Base-by-base conservation (phyloP, 2,329 filamentous ascomycete species). In the Penicillium sp. region DNA sequence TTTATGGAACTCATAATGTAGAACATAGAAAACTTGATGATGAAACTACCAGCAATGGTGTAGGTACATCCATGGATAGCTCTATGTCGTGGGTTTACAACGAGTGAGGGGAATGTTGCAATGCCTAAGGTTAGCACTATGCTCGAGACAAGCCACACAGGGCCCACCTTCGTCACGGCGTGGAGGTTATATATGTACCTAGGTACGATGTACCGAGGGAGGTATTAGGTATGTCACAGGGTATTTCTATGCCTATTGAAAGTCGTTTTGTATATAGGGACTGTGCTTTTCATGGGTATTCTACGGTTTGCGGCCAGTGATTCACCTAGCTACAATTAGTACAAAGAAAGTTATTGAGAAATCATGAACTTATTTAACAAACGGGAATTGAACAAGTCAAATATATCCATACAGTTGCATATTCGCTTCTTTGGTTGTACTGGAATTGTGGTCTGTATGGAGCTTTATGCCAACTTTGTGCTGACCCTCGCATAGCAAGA, bases 1-100 rank as follows among this genome's bases (percentile, higher is more conserved):
- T 56, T 57, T 26, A 61, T 55, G 14, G 55, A 57, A 51, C 61
- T 68, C 71, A 73, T 74, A 24, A 14, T 10, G 34, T 64, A 48
- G 18, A 29, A 18, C 40, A 34, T 7, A 32, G 18, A 22, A 37
- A 50, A 32, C 9, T 9, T 29, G 29, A 2, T 9, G 14, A 24
- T 18, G 10, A 35, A 31, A 26, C 29, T 45, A 35, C 20, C 7
- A 51, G 18, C 13, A 22, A 32, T 18, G 18, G 14, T 40, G 26
- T 22, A 22, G 11, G 18, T 42, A 42, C 18, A 7, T 29, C 18
- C 29, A 16, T 22, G 14, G 14, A 47, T 38, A 18, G 37, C 16
- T 45, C 29, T 34, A 34, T 34, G 18, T 22, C 29, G 10, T 46
- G 26, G 26, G 26, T 46, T 35, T 47, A 35, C 13, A 34, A 22